These are phyloP conservation scores for Nakazawaea anatomiae DNA, from an alignment of 805 yeast genomes.

Conservation along the genomic window DNA sequence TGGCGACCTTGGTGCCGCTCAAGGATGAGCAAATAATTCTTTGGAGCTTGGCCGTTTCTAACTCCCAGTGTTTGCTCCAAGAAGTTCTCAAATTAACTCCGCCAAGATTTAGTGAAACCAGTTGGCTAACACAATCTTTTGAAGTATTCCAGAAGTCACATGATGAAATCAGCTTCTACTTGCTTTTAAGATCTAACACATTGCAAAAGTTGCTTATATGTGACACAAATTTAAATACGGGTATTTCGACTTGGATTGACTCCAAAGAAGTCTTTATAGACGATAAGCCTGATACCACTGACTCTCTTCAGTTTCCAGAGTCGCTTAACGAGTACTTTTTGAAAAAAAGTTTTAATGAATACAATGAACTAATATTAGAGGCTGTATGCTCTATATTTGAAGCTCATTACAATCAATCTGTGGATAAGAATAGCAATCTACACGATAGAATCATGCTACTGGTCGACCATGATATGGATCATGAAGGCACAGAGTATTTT, in stretches of 20 bases:
- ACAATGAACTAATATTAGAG: conserved; percentile 40
- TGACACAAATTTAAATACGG: conserved; percentile 21
- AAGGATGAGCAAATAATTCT: neutral
- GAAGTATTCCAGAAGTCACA: neutral
- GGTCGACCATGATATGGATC: conserved; percentile 14
- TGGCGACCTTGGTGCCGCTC: conserved; percentile 1
- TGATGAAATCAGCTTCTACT: neutral
- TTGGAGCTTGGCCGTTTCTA: conserved; percentile 3
- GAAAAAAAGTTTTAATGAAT: conserved; percentile 38
- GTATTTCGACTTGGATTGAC: conserved; percentile 31
- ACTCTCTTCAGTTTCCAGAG: conserved; percentile 2
- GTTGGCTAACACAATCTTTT: conserved; percentile 4
- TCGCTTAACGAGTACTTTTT: conserved; percentile 32
- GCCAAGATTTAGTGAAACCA: neutral
- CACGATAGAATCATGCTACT: conserved; percentile 2
- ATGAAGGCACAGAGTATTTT: conserved; percentile 28
- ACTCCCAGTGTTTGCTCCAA: neutral
- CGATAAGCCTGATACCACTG: conserved; percentile 11
- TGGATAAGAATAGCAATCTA: neutral
- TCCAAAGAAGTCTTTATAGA: conserved; percentile 27
- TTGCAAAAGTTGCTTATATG: conserved; percentile 1
- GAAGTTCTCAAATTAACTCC: neutral
- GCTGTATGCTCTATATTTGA: conserved; percentile 50
- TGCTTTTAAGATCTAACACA: conserved; percentile 7
- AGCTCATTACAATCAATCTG: conserved; percentile 28